Evolutionary conservation across 495 filamentous ascomycete genomes (phyloP).

Genomic region (Penicillium subrubescens): DNA sequence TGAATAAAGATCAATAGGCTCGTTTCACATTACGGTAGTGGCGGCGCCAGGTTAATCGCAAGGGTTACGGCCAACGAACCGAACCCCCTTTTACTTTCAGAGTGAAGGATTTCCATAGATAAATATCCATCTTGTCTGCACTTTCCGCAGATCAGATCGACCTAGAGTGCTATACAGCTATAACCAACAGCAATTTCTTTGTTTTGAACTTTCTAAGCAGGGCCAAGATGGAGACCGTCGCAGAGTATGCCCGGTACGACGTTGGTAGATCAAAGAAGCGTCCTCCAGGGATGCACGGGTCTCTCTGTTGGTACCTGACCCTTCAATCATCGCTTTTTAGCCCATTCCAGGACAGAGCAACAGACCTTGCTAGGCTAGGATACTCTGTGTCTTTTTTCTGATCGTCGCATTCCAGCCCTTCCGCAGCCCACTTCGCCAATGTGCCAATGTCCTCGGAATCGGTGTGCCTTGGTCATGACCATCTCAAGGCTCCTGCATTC

Average conservation of each 20-base stretch:
- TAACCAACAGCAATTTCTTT: not conserved
- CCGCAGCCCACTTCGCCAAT: not conserved
- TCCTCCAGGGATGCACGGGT: not conserved
- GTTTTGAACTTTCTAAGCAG: not conserved
- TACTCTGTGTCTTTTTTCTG: not conserved
- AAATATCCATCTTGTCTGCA: not conserved
- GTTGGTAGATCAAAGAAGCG: conserved; percentile 8
- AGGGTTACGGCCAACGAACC: not conserved
- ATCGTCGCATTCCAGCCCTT: conserved; percentile 23
- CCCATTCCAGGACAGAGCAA: conserved; percentile 3
- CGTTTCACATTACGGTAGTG: not conserved
- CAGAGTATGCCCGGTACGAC: conserved; percentile 17
- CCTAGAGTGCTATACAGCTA: not conserved
- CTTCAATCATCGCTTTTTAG: not conserved
- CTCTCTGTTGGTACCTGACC: not conserved
- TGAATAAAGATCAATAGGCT: not conserved
- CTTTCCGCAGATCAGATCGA: not conserved
- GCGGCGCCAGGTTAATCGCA: not conserved
- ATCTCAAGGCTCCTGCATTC: conserved; percentile 15
- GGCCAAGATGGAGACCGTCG: not conserved
- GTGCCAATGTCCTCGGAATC: not conserved
- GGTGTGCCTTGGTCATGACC: not conserved
- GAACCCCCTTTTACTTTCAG: not conserved
- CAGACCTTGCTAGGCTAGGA: not conserved
- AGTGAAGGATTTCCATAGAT: not conserved